Evolutionary conservation across 1,284 basidiomycete species (phyloP), one percentile per base, ranked within the genome.

Genomic region (Ceratobasidium sp.): DNA sequence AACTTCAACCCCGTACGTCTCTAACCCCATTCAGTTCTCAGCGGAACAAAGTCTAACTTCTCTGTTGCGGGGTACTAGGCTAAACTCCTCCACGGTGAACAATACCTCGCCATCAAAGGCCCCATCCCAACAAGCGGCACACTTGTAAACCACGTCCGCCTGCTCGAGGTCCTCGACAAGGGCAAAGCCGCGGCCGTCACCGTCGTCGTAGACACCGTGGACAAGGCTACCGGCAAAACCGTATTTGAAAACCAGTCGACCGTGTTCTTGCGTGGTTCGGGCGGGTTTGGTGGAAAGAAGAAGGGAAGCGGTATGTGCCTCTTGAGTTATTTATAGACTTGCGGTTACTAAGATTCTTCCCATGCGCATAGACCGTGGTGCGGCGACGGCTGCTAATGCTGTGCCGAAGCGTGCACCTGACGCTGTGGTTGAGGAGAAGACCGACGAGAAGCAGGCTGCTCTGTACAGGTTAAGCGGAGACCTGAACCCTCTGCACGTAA

Each of bases 1-100:
- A 94, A 98, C 83, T 99, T 91, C 84, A 96, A 95, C 80, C 95
- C 95, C 23, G 93, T 93, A 78, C 58, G 79, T 72, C n/a, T 58
- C 26, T 26, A 28, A 32, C 32, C 35, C 35, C 18, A 23, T 13
- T 52, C 23, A 1, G 18, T 49, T 44, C 26, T 30, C 38, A 38
- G 11, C 35, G 35, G 35, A 38, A 38, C 11, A 38, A 38, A 18
- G 18, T 64, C 23, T 30, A 79, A 38, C 23, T 47, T 61, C 41
- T 43, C 58, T 16, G 57, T 78, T 38, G 35, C 35, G 63, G 59
- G n/a, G 74, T 44, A 18, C 6, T 77, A 94, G 87, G 94, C 95
- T 75, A 98, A 96, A 84, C 86, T 99, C n/a, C 87, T 99, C 32
- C 98, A 99, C 82, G 97, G 97, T 73, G 97, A 99, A 82, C 98